Conservation (phyloP, 805 yeast genomes). For the Wickerhamomyces hampshirensis region DNA sequence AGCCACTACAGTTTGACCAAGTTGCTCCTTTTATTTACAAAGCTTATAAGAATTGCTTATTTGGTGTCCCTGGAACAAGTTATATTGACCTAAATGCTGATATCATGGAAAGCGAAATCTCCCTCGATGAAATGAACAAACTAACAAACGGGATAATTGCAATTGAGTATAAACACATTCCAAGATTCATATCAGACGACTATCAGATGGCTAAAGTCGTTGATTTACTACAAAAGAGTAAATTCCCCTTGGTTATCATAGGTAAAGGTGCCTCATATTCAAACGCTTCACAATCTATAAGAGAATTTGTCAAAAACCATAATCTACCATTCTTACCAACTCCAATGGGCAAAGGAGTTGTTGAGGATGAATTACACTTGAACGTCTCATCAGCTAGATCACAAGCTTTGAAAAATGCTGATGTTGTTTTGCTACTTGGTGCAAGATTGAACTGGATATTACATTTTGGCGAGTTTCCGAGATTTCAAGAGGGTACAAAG, state of each 20-base stretch:
- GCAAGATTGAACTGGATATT: conserved; percentile 72
- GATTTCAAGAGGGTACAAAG: conserved; percentile 39
- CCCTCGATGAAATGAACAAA: background rate
- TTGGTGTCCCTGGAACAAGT: conserved; percentile 56
- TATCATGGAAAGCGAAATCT: conserved; percentile 31
- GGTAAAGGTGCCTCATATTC: conserved; percentile 59
- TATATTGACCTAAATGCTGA: conserved; percentile 67
- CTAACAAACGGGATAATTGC: conserved; percentile 7
- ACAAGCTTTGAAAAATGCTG: conserved; percentile 50
- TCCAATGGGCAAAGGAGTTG: conserved; percentile 75
- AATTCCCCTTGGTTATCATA: conserved; percentile 49
- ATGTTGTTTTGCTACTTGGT: conserved; percentile 56
- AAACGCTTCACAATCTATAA: conserved; percentile 34
- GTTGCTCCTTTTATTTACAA: conserved; percentile 38
- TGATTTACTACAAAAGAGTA: conserved; percentile 28
- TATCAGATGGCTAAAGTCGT: conserved; percentile 33
- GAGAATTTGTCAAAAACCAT: conserved; percentile 37
- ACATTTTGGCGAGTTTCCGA: conserved; percentile 59
- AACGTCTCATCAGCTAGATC: conserved; percentile 65
- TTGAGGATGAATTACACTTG: conserved; percentile 41
- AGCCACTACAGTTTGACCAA: conserved; percentile 31
- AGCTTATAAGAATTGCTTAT: conserved; percentile 39
- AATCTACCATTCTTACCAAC: conserved; percentile 60
- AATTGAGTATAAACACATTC: conserved; percentile 14
- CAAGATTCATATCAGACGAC: conserved; percentile 33